phyloP scores from a whole-genome alignment of 352 stramenopile genomes.

The Globisporangium rhizosaccharum region DNA sequence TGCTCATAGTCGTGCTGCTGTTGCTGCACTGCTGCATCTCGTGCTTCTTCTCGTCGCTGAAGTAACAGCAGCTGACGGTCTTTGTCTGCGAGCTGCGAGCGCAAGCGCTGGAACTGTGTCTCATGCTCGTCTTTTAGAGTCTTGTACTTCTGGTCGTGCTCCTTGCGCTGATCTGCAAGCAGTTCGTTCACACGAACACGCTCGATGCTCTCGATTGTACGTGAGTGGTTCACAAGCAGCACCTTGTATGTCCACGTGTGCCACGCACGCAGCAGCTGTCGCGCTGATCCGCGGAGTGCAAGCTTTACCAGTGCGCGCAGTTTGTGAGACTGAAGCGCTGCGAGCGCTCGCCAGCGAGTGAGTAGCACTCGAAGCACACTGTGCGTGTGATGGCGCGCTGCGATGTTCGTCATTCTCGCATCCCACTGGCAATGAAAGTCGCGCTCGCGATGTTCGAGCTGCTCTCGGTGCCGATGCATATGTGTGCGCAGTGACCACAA shows the following conservation, averaged over 20 bases:
- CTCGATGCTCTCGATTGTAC: not conserved
- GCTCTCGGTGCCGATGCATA: not conserved
- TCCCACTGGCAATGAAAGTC: conserved; percentile 1
- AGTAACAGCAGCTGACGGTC: conserved; percentile 15
- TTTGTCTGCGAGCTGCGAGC: conserved; percentile 16
- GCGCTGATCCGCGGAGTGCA: not conserved
- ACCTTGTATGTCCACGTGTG: conserved; percentile 5
- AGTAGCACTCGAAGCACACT: not conserved
- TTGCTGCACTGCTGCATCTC: conserved; percentile 5
- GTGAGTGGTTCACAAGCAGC: not conserved
- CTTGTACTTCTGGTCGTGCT: conserved; percentile 6
- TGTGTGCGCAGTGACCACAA: conserved; percentile 1
- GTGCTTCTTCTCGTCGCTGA: not conserved
- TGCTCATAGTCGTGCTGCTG: conserved; percentile 10
- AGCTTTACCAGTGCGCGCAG: conserved; percentile 6
- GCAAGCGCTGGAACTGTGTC: conserved; percentile 20
- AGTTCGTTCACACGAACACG: not conserved
- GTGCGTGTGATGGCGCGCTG: conserved; percentile 2
- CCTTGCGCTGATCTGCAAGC: not conserved
- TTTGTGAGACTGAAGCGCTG: not conserved
- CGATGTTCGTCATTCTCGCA: not conserved
- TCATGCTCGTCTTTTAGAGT: conserved; percentile 9
- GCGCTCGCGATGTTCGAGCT: not conserved
- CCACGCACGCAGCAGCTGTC: conserved; percentile 6
- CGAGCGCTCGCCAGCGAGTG: conserved; percentile 1